Conservation (phyloP, 2,329 filamentous ascomycete genomes). For the Diaporthe caulivora region DNA sequence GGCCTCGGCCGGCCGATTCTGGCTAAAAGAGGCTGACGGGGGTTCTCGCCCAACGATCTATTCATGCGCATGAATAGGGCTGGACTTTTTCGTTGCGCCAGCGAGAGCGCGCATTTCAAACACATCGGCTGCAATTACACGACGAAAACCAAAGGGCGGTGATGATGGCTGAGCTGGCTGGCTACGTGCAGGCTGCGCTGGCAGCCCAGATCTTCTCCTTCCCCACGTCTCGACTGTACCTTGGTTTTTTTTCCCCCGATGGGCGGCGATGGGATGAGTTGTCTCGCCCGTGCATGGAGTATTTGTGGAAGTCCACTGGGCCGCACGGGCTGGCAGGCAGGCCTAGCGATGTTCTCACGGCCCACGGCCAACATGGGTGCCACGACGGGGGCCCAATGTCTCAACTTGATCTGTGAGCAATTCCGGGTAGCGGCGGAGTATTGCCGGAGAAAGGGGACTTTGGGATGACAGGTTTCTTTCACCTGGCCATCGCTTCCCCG, state of each 20-base stretch:
- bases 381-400: not conserved
- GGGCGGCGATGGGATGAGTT: constrained; percentile 3
- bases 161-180: constrained; percentile 30
- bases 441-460: constrained; percentile 5
- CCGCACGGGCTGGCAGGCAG: not conserved
- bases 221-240: not conserved
- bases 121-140: not conserved
- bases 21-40: constrained; percentile 1
- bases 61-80: constrained; percentile 29
- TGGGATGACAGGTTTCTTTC: constrained; percentile 18
- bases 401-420: constrained; percentile 1
- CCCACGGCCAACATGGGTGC: not conserved
- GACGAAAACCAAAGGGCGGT: constrained; percentile 18
- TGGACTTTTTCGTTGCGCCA: constrained; percentile 10
- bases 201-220: constrained; percentile 8
- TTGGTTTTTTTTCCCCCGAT: not conserved
- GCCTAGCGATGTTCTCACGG: not conserved
- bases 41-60: constrained; percentile 1
- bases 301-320: constrained; percentile 5
- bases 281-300: constrained; percentile 11
- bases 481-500: too few species aligned
- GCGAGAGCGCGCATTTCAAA: not conserved
- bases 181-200: constrained; percentile 27
- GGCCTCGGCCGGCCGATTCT: constrained; percentile 24
- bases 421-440: constrained; percentile 20